These are phyloP conservation scores for Sporothrix mexicana DNA, from an alignment of 2,329 filamentous ascomycete species.

Conservation along the genomic window DNA sequence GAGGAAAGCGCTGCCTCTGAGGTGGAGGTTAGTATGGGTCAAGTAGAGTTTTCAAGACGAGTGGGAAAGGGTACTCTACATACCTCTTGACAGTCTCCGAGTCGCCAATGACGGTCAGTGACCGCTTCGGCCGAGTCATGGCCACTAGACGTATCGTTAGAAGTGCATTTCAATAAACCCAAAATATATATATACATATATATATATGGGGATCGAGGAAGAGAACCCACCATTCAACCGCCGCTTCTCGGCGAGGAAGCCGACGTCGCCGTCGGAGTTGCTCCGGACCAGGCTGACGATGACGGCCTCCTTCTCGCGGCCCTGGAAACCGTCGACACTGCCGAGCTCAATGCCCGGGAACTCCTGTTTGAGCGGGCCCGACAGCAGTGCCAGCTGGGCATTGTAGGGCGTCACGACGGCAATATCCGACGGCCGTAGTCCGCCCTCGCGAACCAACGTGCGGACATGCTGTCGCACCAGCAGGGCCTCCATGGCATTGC, in stretches of 20 bases:
- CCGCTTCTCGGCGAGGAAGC: slow-evolving; percentile 90
- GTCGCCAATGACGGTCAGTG: slow-evolving; percentile 89
- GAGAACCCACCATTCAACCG: slow-evolving; percentile 76
- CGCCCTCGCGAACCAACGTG: slow-evolving; percentile 72
- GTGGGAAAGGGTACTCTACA: too few relatives aligned
- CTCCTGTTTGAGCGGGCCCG: slow-evolving; percentile 73
- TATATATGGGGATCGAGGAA: slow-evolving; percentile 41
- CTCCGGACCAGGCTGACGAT: slow-evolving; percentile 93
- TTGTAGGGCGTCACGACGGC: slow-evolving; percentile 97
- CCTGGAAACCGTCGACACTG: slow-evolving; percentile 93
- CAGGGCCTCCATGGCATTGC: slow-evolving; percentile 87
- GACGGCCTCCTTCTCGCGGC: slow-evolving; percentile 94
- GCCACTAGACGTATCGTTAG: slow-evolving; percentile 65
- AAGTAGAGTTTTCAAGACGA: too few relatives aligned
- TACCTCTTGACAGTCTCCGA: slow-evolving; percentile 89
- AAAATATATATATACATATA: too few relatives aligned
- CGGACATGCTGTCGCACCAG: slow-evolving; percentile 80
- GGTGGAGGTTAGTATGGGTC: slow-evolving; percentile 31
- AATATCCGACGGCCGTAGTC: slow-evolving; percentile 81
- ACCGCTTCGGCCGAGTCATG: slow-evolving; percentile 93
- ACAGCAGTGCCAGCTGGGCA: slow-evolving; percentile 82
- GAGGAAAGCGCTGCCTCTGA: slow-evolving; percentile 81
- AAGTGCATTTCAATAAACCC: slow-evolving; percentile 29
- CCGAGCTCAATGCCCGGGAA: slow-evolving; percentile 92
- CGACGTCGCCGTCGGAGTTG: slow-evolving; percentile 84